Conservation (phyloP, 2,329 filamentous ascomycete species). For the Ascochyta viciae-villosae region DNA sequence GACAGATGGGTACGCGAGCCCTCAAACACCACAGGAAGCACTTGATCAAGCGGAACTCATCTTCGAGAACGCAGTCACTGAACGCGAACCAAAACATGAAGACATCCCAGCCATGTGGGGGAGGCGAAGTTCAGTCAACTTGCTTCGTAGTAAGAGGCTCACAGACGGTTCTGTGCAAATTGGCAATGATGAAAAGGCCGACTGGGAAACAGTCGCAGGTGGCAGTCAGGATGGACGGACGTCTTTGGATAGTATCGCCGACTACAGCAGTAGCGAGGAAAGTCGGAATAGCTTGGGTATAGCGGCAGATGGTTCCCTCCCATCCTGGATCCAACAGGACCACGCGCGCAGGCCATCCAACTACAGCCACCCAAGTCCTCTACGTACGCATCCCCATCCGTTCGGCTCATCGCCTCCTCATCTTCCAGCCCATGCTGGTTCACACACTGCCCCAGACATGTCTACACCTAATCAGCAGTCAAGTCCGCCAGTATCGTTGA, state of each 20-base stretch:
- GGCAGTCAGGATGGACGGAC: conserved; percentile 25
- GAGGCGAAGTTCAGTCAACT: conserved; percentile 35
- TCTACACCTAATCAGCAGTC: conserved; percentile 13
- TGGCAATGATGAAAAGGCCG: conserved; percentile 29
- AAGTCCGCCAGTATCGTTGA: conserved; percentile 25
- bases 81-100: conserved; percentile 9
- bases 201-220: conserved; percentile 47
- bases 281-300: conserved; percentile 28
- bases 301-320: conserved; percentile 14
- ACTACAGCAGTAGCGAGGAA: conserved; percentile 42
- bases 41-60: conserved; percentile 42
- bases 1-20: conserved; percentile 15
- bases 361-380: conserved; percentile 37
- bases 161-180: neutral
- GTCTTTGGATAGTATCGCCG: conserved; percentile 42
- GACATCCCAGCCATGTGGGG: conserved; percentile 45
- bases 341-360: conserved; percentile 20
- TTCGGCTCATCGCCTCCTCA: conserved; percentile 42
- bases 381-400: conserved; percentile 30
- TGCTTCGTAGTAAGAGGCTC: conserved; percentile 22
- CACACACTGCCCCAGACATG: conserved; percentile 16
- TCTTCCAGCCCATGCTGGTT: conserved; percentile 16
- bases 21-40: conserved; percentile 34
- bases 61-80: conserved; percentile 27
- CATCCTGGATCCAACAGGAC: conserved; percentile 19